A percentile compares a stretch with the other conserved stretches of the same genome.
Conservation (phyloP, 331 rosid species). For the Rhamnella rubrinervis region DNA sequence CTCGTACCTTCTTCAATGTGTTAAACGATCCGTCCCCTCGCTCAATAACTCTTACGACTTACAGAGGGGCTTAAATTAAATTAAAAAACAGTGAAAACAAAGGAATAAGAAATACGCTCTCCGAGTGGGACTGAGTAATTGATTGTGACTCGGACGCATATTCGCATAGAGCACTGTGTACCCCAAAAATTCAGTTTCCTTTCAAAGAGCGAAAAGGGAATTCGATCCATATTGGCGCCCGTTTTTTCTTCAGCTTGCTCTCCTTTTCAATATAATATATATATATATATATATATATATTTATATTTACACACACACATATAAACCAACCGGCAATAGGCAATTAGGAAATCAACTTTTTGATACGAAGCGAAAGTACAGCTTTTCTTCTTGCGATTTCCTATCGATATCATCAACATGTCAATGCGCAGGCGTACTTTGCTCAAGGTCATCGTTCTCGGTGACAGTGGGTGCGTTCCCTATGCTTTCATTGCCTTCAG, state of each 20-base stretch:
- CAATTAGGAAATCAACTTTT: not conserved
- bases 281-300: no score
- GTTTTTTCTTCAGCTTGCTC: conserved; percentile 13
- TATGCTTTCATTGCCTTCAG: conserved; percentile 18
- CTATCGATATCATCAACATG: conserved; percentile 44
- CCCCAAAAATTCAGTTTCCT: no score
- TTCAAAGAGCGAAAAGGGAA: conserved; percentile 3
- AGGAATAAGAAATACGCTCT: no score
- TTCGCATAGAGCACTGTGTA: no score
- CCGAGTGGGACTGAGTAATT: no score
- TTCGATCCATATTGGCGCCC: conserved; percentile 54
- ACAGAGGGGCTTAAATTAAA: no score
- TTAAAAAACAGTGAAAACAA: no score
- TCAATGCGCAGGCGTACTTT: conserved; percentile 84
- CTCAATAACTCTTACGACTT: no score
- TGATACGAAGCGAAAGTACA: not conserved
- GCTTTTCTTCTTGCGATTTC: not conserved
- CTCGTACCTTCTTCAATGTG: no score
- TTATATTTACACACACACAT: not conserved
- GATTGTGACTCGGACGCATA: no score
- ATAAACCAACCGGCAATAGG: conserved; percentile 12
- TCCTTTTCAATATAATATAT: not conserved
- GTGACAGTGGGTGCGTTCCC: conserved; percentile 82
- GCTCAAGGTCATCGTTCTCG: conserved; percentile 99
- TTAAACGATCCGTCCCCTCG: no score